Evolutionary conservation across 805 yeast genomes (phyloP), one percentile per base, ranked within the genome.

Genomic region (Grigorovia yakushimaensis): DNA sequence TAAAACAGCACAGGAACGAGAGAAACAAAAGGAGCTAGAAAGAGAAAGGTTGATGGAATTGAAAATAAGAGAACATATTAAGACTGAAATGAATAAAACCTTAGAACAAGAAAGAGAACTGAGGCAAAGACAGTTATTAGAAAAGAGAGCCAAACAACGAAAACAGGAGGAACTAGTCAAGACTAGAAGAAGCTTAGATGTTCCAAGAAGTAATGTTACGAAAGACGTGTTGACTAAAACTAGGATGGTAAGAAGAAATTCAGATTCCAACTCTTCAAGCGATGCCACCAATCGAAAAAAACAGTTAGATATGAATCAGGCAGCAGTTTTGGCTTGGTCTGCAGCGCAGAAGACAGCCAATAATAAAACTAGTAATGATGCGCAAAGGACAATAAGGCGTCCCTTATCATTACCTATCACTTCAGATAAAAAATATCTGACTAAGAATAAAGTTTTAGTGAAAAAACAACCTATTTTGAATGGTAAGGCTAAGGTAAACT

Each of bases 51-150:
- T 48, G 47, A 47, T 56, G 23, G 65, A 60, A 23, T 40, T 51
- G n/a, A 52, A 54, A 41, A 51, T 62, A 4, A 55, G 60, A 47
- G 50, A 57, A 39, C 60, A 59, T 40, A 57, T 64, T 2, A 57
- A 59, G 42, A 45, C 47, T 5, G 59, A 57, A 43, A 47, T 55
- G 52, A 52, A 45, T 15, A 49, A 48, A 43, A 54, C 51, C 40
- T 44, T 57, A 19, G 47, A 47, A 45, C 54, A 47, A 43, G 59
- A 54, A 40, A 49, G 46, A 42, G 23, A 41, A 27, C 39, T 19
- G 27, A 39, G 50, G 37, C 37, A 33, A 33, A 33, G 15, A 33
- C 37, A 33, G 17, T 15, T 33, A 3, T 3, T 15, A 50, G 41
- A 18, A 43, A 49, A 35, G 40, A 37, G 20, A 48, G 47, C 27